Evolutionary conservation across 148 eudicot genomes (phyloP).

Genomic region (Amaranthus palmeri): DNA sequence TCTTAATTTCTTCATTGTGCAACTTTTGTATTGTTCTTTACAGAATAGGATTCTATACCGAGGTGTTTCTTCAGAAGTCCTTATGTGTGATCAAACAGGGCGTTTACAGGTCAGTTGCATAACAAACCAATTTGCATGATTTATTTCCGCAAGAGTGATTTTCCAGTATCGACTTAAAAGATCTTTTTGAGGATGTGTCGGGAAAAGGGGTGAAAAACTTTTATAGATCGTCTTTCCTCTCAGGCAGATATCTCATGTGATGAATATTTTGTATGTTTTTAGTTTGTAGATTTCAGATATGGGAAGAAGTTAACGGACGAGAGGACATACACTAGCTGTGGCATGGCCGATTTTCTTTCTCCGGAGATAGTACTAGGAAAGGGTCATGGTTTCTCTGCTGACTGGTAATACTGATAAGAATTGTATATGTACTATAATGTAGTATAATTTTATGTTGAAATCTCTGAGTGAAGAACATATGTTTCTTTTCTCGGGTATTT

Average conservation of each 20-base stretch:
- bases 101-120: constrained; percentile 58
- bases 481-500: neutral
- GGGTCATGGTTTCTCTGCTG: constrained; percentile 87
- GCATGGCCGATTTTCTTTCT: constrained; percentile 83
- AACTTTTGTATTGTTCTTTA: constrained; percentile 5
- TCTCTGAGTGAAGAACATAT: neutral
- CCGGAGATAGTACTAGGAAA: constrained; percentile 95
- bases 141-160: neutral
- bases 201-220: neutral
- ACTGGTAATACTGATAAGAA: constrained; percentile 54
- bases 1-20: neutral
- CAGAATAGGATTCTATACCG: constrained; percentile 84
- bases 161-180: no score
- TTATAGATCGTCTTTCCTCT: neutral
- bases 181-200: neutral
- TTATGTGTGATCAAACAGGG: constrained; percentile 80
- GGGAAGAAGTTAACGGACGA: constrained; percentile 74
- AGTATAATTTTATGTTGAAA: neutral
- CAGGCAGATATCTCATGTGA: neutral
- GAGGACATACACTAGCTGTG: constrained; percentile 85
- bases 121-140: neutral
- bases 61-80: constrained; percentile 87
- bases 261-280: constrained; percentile 15
- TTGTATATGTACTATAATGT: no score
- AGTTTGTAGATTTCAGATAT: constrained; percentile 94